Evolutionary conservation across 257 asterid species (phyloP), one percentile per base, ranked within the genome.

Genomic region (Capsicum chinense): DNA sequence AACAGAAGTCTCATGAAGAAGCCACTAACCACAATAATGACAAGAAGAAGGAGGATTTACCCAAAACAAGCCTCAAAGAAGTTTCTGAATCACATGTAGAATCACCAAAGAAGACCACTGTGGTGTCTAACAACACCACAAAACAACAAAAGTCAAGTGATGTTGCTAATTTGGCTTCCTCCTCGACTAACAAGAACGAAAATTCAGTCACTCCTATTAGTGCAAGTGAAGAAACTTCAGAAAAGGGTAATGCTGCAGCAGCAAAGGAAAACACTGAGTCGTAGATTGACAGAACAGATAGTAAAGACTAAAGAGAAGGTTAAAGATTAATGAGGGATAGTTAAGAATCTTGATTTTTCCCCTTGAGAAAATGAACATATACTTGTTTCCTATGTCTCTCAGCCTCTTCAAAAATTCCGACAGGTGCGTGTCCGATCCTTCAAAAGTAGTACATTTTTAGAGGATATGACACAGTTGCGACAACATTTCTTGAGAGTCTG

Each of bases 1-100:
- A 85, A 76, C 86, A 76, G 76, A 85, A 79, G 79, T 50, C 47
- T 35, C 19, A 56, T 50, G 63, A 70, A 84, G 85, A 86, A 64
- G 63, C 44, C 11, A 58, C 57, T 42, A 54, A 79, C 44, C 79
- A 64, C 5, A 39, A 48, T 68, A 73, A 68, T 84, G 78, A 3
- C 54, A 69, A 69, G 78, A 69, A 69, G 79, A 7, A 69, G 33
- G 74, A 39, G 7, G 79, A 47, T 5, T n/a, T 9, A 2, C 6
- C 37, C 35, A 47, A 71, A 47, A 44, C 47, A 15, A 67, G 19
- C 19, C 50, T 37, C 50, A 11, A 71, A 44, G 58, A 44, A 71
- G 57, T n/a, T 5, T 71, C 57, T 44, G 73, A 33, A 66, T 35
- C 73, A 17, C 66, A 59, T n/a, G 10, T 26, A 67, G 74, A 71